Base-by-base conservation (phyloP, 345 rosid species). In the Balakata baccata region DNA sequence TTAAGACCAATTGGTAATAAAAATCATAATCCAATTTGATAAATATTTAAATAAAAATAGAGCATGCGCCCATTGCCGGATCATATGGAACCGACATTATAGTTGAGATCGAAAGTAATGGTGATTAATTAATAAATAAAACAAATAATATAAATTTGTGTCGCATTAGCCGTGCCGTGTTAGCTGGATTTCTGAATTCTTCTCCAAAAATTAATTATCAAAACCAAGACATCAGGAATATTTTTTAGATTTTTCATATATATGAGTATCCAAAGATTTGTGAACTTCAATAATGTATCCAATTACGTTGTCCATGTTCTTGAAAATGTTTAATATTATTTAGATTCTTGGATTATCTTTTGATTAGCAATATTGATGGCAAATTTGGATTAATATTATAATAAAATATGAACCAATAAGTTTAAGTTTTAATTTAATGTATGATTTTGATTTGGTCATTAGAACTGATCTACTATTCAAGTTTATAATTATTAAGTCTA, bases 301-400 rank as follows among this genome's bases (percentile, higher is more conserved):
- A 73, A 75, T 84, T 51, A 84, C 82, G 83, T n/a, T 54, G n/a
- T 34, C 79, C 87, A 84, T 80, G 84, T 81, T 64, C 62, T 20
- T 54, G 51, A 29, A 23, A 8, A 53, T n/a, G 41, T 43, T 70
- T 53, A 58, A 70, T 60, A 60, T 3, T 68, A 11, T 4, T 0
- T 3, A 43, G 45, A 59, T 13, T n/a, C 6, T 69, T 53, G 46
- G 53, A 58, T 49, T n/a, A n/a, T n/a, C n/a, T n/a, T n/a, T n/a
- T n/a, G n/a, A n/a, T n/a, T n/a, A n/a, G n/a, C n/a, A n/a, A n/a
- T n/a, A n/a, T n/a, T n/a, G n/a, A n/a, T n/a, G n/a, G n/a, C n/a
- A n/a, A n/a, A n/a, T n/a, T n/a, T n/a, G n/a, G n/a, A n/a, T n/a
- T n/a, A n/a, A n/a, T n/a, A n/a, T n/a, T n/a, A n/a, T n/a, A n/a